Conservation (phyloP, 2,329 filamentous ascomycete genomes). For the Diaporthe australafricana region DNA sequence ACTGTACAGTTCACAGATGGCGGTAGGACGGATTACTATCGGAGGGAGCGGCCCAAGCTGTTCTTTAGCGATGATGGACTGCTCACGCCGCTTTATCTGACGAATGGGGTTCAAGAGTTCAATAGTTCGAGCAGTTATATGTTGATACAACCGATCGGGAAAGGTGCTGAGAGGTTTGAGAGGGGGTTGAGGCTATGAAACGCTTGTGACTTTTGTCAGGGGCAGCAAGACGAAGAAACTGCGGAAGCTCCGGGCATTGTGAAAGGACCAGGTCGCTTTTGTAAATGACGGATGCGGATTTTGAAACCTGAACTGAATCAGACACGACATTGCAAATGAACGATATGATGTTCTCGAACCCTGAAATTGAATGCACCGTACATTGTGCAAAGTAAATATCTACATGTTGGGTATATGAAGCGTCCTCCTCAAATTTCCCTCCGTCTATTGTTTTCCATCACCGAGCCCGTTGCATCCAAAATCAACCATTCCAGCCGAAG, state of each 20-base stretch:
- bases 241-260: background rate
- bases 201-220: too few species aligned
- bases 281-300: background rate
- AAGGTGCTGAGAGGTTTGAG: background rate
- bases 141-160: conserved; percentile 25
- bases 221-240: too few species aligned
- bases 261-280: background rate
- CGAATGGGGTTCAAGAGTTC: conserved; percentile 53
- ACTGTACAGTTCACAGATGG: conserved; percentile 53
- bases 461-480: background rate
- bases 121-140: conserved; percentile 25
- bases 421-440: background rate
- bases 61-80: conserved; percentile 59
- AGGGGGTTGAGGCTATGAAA: background rate
- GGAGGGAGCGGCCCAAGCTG: conserved; percentile 60
- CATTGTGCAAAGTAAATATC: background rate
- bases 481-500: background rate
- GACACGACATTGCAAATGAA: too few species aligned
- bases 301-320: too few species aligned
- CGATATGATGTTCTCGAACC: too few species aligned
- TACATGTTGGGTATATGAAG: background rate
- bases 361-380: background rate
- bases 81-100: conserved; percentile 59
- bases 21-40: conserved; percentile 50
- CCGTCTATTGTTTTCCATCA: background rate